Evolutionary conservation across 75 land plant species (phyloP), one percentile per base, ranked within the genome.

Genomic region (Picea sitchensis): DNA sequence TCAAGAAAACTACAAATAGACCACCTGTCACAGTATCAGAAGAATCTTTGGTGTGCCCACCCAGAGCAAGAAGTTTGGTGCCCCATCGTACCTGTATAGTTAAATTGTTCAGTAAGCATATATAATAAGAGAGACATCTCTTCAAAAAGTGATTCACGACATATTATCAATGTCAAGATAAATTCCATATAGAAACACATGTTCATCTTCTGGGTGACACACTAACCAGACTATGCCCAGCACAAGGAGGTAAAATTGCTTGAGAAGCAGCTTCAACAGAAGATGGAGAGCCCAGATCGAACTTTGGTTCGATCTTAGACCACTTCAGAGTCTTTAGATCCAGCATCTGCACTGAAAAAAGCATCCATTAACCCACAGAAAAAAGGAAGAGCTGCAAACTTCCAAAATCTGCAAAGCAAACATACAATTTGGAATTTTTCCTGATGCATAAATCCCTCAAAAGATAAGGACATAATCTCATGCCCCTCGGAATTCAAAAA

Each of bases 151-250:
- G 14, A 58, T 8, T 13, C 47, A 36, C 44, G 32, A 59, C 62
- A 79, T 75, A 14, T 31, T 31, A 60, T 68, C 14, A 47, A 58
- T 68, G 31, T 20, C 26, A 59, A 58, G 65, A n/a, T 20, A 77
- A 54, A 68, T 20, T 68, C 47, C 54, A 31, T 58, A 38, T 15
- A 73, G 54, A 51, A 56, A 31, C 21, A 8, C 77, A 60, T n/a
- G 23, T 23, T 17, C 14, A 59, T 58, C 26, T 51, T 54, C 32
- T 18, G 18, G 18, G 11, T 57, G 31, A 23, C 67, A 18, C 0
- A 68, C 82, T 57, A 81, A 93, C 93, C 92, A 96, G 79, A 84
- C 87, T 86, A 75, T 96, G 98, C 77, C 95, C 95, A 17, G 98
- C 88, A 75, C 78, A 88, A 31, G 95, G 87, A 65, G 99, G 88